Evolutionary conservation across 208 protist genomes (phyloP).

Genomic region (Leishmania lainsoni): DNA sequence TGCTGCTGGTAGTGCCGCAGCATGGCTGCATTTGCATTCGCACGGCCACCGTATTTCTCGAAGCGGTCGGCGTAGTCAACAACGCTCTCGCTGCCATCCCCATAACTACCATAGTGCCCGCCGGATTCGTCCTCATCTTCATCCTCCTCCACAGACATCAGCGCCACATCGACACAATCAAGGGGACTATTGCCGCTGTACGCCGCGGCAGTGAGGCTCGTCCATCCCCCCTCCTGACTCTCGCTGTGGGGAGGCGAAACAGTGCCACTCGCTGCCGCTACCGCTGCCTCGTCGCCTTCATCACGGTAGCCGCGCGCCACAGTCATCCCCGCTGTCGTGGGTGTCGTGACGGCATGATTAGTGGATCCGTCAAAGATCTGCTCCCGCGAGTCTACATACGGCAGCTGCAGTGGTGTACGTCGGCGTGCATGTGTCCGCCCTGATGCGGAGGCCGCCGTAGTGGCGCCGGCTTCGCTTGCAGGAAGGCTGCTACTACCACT

Average conservation of each 20-base stretch:
- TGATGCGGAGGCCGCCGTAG: background rate
- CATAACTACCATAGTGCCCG: background rate
- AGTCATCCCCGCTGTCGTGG: background rate
- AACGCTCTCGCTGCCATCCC: background rate
- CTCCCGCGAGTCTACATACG: conserved; percentile 22
- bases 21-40: background rate
- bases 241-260: background rate
- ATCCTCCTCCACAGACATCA: background rate
- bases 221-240: conserved; percentile 4
- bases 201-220: background rate
- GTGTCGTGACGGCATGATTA: background rate
- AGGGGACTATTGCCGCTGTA: background rate
- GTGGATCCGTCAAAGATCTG: background rate
- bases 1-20: background rate
- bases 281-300: background rate
- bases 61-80: background rate
- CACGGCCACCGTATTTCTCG: background rate
- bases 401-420: conserved; percentile 20
- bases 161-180: background rate
- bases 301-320: background rate
- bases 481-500: background rate
- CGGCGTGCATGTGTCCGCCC: background rate
- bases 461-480: background rate
- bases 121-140: conserved; percentile 1
- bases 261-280: background rate